Evolutionary conservation across 176 grass and related monocot species (phyloP).

Genomic region (Avena atlantica): DNA sequence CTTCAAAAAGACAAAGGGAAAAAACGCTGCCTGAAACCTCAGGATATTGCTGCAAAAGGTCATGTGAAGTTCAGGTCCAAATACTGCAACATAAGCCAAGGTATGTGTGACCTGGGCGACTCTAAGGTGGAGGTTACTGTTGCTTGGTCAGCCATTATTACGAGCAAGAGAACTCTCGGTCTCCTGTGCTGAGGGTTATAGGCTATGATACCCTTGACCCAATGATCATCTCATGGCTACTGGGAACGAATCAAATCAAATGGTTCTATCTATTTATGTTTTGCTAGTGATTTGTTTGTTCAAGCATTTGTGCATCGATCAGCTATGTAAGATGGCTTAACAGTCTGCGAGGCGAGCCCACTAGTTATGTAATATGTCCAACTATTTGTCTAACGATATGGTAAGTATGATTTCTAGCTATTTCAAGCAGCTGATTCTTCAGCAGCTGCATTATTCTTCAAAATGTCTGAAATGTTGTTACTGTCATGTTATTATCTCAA

Average conservation of each 20-base stretch:
- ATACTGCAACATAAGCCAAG: not conserved
- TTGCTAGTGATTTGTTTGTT: not conserved
- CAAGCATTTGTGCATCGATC: not conserved
- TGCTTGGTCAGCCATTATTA: conserved; percentile 22
- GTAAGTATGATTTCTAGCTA: not conserved
- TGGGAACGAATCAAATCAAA: no score
- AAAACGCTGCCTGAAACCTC: not conserved
- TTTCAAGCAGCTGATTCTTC: not conserved
- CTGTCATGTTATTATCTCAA: not conserved
- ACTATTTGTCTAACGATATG: not conserved
- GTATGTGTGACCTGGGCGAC: conserved; percentile 14
- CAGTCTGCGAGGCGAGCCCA: not conserved
- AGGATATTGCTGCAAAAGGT: not conserved
- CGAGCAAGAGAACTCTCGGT: not conserved
- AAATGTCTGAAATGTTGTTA: not conserved
- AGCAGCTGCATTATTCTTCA: not conserved
- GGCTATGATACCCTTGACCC: not conserved
- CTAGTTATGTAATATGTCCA: not conserved
- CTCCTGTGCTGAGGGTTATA: not conserved
- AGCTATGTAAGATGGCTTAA: not conserved
- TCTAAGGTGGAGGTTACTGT: conserved; percentile 22
- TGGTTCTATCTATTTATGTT: not conserved
- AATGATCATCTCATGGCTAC: no score
- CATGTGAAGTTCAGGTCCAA: not conserved
- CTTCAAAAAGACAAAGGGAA: not conserved